Percentiles rank a stretch among this genome's conserved stretches.
Conservation (phyloP, 331 rosid genomes). For the Rosa hybrid region DNA sequence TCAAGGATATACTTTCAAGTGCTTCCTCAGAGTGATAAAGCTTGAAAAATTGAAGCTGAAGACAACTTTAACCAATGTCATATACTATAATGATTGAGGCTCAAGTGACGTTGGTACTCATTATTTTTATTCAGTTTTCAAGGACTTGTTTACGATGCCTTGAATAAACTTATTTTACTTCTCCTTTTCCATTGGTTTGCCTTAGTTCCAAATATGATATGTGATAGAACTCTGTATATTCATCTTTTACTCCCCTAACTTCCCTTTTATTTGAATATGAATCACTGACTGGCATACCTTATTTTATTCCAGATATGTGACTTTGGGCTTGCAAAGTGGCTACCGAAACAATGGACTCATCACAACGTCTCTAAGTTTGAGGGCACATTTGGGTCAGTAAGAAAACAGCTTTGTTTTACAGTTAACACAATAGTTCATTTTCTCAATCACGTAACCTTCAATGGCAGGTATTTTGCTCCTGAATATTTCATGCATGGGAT, state of each 20-base stretch:
- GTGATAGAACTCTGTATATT: not conserved
- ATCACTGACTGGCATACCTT: constrained; percentile 14
- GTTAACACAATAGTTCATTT: constrained; percentile 3
- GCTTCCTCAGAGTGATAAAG: not conserved
- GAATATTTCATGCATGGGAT: constrained; percentile 81
- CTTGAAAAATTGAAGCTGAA: not conserved
- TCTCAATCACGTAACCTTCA: not conserved
- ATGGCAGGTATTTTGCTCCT: constrained; percentile 83
- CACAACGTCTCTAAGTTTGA: constrained; percentile 64
- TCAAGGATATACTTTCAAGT: not conserved
- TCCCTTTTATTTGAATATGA: not conserved
- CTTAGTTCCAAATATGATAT: not conserved
- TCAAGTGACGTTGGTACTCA: not conserved
- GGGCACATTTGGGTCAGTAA: constrained; percentile 81
- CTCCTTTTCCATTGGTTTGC: not conserved
- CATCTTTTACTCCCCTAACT: not conserved
- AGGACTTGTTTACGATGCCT: not conserved
- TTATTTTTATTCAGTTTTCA: not conserved
- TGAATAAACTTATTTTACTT: not conserved
- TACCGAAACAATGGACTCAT: constrained; percentile 66
- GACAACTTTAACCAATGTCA: not conserved
- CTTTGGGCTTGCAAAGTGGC: constrained; percentile 92
- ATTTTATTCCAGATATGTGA: constrained; percentile 69
- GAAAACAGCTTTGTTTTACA: not conserved
- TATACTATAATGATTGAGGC: not conserved